Base-by-base conservation (phyloP, 1,284 basidiomycete genomes). In the Ganoderma meredithae region DNA sequence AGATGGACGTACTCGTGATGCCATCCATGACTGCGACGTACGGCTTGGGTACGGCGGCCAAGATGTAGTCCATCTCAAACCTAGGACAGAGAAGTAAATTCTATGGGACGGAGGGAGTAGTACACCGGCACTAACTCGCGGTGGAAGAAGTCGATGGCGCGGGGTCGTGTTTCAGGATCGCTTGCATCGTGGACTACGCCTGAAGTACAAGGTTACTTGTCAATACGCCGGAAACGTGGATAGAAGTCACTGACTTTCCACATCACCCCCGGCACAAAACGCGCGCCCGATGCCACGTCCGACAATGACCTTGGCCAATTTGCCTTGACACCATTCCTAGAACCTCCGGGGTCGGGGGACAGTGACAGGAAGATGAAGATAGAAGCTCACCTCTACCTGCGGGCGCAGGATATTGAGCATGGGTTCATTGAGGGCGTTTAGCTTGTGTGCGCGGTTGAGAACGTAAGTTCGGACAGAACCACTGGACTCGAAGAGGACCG, bases 181-280 rank as follows among this genome's bases (percentile, higher is more conserved):
- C 81, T 77, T 27, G 88, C 86, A 70, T 88, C 75, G 63, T 81
- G 69, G 19, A 91, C 81, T 60, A 94, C 87, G 73, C 80, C 93
- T 94, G 39, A 31, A 25, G 25, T 60, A 49, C 6, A 49, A 25
- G 52, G 27, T 27, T 17, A 55, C 13, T 40, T 52, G 61, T 71
- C 62, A 66, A 53, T 43, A 68, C 52, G 43, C 22, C 56, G 44
- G 40, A 33, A 10, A 19, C 49, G 53, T 56, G 43, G 59, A 67
- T 71, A 69, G 47, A 68, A 40, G 71, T n/a, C 27, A 85, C 90
- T 76, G 77, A 95, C 95, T 83, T 71, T 89, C 89, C 65, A 99
- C 94, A 79, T 99, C 98, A 65, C 97, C 97, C 27, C 97, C 98
- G 6, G 95, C 93, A 78, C 97, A 99, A 77, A 99, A 98, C 13